Evolutionary conservation across 768 basidiomycete species (phyloP), one percentile per base, ranked within the genome.

Genomic region (Naganishia randhawae): DNA sequence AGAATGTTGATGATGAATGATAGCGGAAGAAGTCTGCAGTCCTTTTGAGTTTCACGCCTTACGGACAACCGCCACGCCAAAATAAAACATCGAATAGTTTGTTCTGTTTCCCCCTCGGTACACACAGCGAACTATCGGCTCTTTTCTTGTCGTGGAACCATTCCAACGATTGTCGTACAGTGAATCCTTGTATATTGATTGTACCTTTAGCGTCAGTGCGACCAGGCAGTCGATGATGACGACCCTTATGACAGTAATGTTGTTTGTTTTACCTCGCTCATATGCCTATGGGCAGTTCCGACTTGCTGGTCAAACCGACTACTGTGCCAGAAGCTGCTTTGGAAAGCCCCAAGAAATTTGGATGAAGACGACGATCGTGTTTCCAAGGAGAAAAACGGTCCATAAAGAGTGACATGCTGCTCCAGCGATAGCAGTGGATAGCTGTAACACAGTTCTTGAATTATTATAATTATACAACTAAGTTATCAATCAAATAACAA

Each of bases 381-480:
- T n/a, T n/a, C n/a, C n/a, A n/a, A n/a, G n/a, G n/a, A n/a, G n/a
- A n/a, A n/a, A n/a, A n/a, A n/a, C n/a, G n/a, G n/a, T n/a, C n/a
- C n/a, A n/a, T n/a, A n/a, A n/a, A n/a, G n/a, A n/a, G n/a, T n/a
- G n/a, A n/a, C n/a, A n/a, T n/a, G n/a, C n/a, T n/a, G n/a, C n/a
- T n/a, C 7, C 41, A 6, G 14, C 19, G 31, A 31, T 14, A 19
- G 51, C 29, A 17, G 2, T 7, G 11, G 25, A 39, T 55, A 13
- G 8, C n/a, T 33, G 31, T 32, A 33, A 61, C 27, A 41, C 57
- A 42, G 39, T 35, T 61, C 41, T 61, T 61, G 11, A 61, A 61
- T 61, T 25, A 61, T 61, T 61, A 61, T 61, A 61, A 6, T n/a
- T 61, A 61, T 61, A 61, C 57, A 61, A 61, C 57, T 1, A 8